Evolutionary conservation across 2,329 filamentous ascomycete species (phyloP).

Genomic region (Pyrenophora graminea): DNA sequence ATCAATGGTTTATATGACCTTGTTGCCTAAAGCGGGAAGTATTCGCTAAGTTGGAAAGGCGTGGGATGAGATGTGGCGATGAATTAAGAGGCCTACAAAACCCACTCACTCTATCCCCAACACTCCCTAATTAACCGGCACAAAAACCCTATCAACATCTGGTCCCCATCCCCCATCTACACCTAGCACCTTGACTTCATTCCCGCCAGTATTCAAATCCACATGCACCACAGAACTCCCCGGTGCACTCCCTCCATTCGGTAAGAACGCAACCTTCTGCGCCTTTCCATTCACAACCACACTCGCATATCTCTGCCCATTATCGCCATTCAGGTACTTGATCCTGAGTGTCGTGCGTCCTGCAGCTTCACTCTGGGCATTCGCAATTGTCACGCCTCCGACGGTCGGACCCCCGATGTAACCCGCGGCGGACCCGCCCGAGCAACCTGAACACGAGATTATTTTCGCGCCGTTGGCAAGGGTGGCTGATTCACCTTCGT

Average conservation of each 20-base stretch:
- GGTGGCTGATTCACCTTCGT: conserved; percentile 57
- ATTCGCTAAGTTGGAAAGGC: background rate
- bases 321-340: conserved; percentile 62
- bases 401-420: conserved; percentile 51
- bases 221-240: conserved; percentile 55
- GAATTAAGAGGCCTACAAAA: background rate
- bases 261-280: conserved; percentile 60
- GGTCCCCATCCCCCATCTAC: conserved; percentile 54
- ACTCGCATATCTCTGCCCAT: conserved; percentile 55
- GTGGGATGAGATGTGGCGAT: background rate
- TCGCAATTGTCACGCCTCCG: conserved; percentile 57
- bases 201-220: conserved; percentile 54
- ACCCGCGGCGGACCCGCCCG: conserved; percentile 55
- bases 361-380: conserved; percentile 51
- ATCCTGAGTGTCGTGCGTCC: conserved; percentile 59
- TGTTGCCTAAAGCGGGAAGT: no score
- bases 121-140: conserved; percentile 46
- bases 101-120: background rate
- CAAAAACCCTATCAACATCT: conserved; percentile 60
- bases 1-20: no score
- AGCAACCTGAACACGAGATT: conserved; percentile 59
- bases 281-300: conserved; percentile 61
- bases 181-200: conserved; percentile 54
- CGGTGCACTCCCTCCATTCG: conserved; percentile 52
- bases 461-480: conserved; percentile 53